Percentiles rank a stretch among this genome's conserved stretches.
Evolutionary conservation across 208 protist species (phyloP).

Genomic region (Trypanosoma caninum): DNA sequence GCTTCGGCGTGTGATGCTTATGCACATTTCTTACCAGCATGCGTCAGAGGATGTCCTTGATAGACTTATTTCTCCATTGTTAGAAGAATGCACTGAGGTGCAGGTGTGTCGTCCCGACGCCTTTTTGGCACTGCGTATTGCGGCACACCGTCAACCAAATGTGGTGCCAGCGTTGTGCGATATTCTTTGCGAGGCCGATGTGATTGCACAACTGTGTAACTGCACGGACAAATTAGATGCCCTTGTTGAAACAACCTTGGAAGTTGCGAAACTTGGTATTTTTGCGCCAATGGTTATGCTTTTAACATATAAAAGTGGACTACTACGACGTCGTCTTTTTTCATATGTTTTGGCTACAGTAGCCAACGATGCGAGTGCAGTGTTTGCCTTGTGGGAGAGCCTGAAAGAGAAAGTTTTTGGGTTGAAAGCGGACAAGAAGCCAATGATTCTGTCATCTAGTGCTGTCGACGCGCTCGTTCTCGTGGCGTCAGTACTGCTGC

Average conservation of each 20-base stretch:
- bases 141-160: conserved; percentile 12
- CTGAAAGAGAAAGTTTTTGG: conserved; percentile 63
- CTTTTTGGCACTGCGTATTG: conserved; percentile 67
- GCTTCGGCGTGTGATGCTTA: conserved; percentile 64
- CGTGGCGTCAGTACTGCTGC: conserved; percentile 46
- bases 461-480: conserved; percentile 33
- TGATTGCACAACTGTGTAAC: conserved; percentile 46
- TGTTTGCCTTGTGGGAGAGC: conserved; percentile 58
- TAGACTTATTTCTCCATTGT: conserved; percentile 37
- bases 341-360: conserved; percentile 22
- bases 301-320: conserved; percentile 64
- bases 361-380: conserved; percentile 21
- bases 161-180: conserved; percentile 11
- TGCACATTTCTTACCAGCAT: conserved; percentile 41
- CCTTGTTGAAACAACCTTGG: conserved; percentile 52
- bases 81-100: conserved; percentile 72
- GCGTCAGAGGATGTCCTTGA: conserved; percentile 32
- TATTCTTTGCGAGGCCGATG: conserved; percentile 55
- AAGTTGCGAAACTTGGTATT: conserved; percentile 42
- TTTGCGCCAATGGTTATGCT: conserved; percentile 59
- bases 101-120: conserved; percentile 79
- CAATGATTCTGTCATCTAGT: conserved; percentile 47
- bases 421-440: conserved; percentile 32
- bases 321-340: conserved; percentile 31
- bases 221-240: conserved; percentile 36